These are phyloP conservation scores for Pichia ethanolica DNA, from an alignment of 805 yeast genomes.

Conservation along the genomic window DNA sequence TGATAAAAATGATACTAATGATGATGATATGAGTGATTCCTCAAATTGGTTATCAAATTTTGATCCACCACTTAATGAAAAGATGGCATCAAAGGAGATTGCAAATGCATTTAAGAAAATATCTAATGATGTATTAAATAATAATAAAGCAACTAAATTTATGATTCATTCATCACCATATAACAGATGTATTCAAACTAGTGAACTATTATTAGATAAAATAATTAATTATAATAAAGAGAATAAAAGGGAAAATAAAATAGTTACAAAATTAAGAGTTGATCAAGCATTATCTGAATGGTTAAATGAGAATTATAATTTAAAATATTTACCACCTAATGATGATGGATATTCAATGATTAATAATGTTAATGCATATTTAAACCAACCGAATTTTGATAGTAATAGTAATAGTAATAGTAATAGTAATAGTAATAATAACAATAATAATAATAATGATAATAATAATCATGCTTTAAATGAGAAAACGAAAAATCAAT, in stretches of 20 bases:
- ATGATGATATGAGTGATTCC: slow-evolving; percentile 12
- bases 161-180: slow-evolving; percentile 37
- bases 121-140: slow-evolving; percentile 17
- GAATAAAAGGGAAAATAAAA: not conserved
- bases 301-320: slow-evolving; percentile 34
- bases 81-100: slow-evolving; percentile 21
- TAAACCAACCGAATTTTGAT: slow-evolving; percentile 17
- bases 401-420: no score
- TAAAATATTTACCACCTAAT: slow-evolving; percentile 36
- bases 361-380: slow-evolving; percentile 32
- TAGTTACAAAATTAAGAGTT: slow-evolving; percentile 24
- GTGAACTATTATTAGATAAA: slow-evolving; percentile 24
- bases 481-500: slow-evolving; percentile 12
- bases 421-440: no score
- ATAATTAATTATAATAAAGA: slow-evolving; percentile 7
- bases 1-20: not conserved
- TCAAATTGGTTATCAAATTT: slow-evolving; percentile 28
- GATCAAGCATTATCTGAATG: slow-evolving; percentile 39
- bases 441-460: not conserved
- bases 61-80: slow-evolving; percentile 29
- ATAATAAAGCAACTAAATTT: slow-evolving; percentile 11
- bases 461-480: slow-evolving; percentile 14
- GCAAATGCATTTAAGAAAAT: slow-evolving; percentile 22
- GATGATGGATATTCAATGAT: slow-evolving; percentile 37
- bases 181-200: slow-evolving; percentile 37